Evolutionary conservation across 2,329 filamentous ascomycete species (phyloP), one percentile per base, ranked within the genome.

Genomic region (Phialemoniopsis sp.): DNA sequence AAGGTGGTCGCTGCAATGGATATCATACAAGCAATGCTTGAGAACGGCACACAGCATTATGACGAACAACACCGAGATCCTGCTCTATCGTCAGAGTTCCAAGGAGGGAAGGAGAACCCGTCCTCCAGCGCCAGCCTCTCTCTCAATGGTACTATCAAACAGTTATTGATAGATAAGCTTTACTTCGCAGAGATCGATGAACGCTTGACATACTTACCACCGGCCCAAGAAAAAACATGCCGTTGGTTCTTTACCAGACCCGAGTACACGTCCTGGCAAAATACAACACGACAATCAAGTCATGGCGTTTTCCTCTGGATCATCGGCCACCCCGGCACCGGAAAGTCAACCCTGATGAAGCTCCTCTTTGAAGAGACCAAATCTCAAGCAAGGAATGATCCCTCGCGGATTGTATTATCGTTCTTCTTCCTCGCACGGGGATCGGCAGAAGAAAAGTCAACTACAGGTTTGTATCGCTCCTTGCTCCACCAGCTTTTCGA

Each of bases 1-100:
- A 63, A 63, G 37, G 54, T 63, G 10, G 43, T 40, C 9, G 45
- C 44, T 14, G 46, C 44, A 16, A 9, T 29, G 28, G n/a, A 29
- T 29, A 7, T 21, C 3, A 33, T 34, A 16, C 36, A 37, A n/a
- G n/a, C n/a, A n/a, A n/a, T n/a, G n/a, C n/a, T n/a, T n/a, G n/a
- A n/a, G n/a, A n/a, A n/a, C n/a, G n/a, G n/a, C n/a, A n/a, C 41
- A 16, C 15, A 17, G 3, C 21, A n/a, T 3, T 16, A 28, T 26
- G 37, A 19, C 12, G 13, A 15, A 13, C 34, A 32, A 29, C 18
- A 13, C 16, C 16, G 28, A 26, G 5, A 31, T 14, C 19, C 32
- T 34, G 15, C 32, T 15, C 32, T 34, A 10, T 17, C 13, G 14
- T 34, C 19, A 7, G 32, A 34, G n/a, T n/a, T n/a, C n/a, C n/a